Base-by-base conservation (phyloP, 2,329 filamentous ascomycete species). In the Aspergillus viridinutans region DNA sequence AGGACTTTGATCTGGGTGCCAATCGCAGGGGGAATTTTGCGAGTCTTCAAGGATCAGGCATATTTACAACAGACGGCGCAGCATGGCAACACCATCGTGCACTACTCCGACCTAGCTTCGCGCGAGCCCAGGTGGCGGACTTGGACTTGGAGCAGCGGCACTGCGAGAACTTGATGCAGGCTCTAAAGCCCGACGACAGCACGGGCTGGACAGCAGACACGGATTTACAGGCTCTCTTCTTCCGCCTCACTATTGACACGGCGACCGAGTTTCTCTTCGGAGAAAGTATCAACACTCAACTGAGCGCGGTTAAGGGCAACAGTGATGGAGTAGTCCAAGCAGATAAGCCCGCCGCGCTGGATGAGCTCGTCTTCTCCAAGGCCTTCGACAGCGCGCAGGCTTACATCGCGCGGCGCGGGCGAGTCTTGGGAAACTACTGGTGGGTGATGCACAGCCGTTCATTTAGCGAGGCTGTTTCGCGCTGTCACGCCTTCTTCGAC, bases 181-280 rank as follows among this genome's bases (percentile, higher is more conserved):
- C 87, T n/a, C n/a, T n/a, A 63, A 83, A 95, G 60, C 80, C 81
- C 28, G 83, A 85, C 54, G 80, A 81, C 1, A 81, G 81, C 0
- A 78, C 71, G 17, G 67, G 69, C 55, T 76, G 74, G 74, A 74
- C 73, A 5, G 57, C 79, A 5, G 79, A 83, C 9, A 78, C 93
- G 29, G 85, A 95, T 65, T 83, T 93, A 7, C 83, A 85, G 61
- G 85, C 92, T 59, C 78, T 96, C 55, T 88, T 96, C 75, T 95
- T 91, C 78, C 82, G 90, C n/a, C 88, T 87, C 68, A 92, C 91
- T 0, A 81, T 97, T 28, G 92, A 96, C 73, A 87, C 89, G 8
- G 86, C 90, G 2, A 96, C 92, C 0, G 89, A 95, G 65, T 96
- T 96, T 70, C 77, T 97, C 28, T 83, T 96, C 2, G 92, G 92